Percentiles rank a stretch among this genome's conserved stretches.
Conservation (phyloP, 179 eudicot species). For the Silene noctiflora region DNA sequence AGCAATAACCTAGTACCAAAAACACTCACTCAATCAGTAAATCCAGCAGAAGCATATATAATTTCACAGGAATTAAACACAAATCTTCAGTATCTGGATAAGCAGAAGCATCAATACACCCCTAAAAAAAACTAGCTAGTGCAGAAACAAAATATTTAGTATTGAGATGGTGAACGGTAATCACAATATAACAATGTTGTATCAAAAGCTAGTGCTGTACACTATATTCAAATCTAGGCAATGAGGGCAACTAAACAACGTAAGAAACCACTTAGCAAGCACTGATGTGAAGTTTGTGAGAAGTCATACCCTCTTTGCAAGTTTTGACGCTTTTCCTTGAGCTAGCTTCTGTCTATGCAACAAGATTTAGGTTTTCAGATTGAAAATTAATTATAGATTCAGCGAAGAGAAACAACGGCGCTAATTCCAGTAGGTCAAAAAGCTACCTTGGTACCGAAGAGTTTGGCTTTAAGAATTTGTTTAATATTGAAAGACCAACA, state of each 20-base stretch:
- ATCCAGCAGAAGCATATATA: constrained; percentile 3
- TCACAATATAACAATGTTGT: neutral
- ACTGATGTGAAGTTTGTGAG: constrained; percentile 8
- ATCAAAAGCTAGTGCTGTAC: constrained; percentile 2
- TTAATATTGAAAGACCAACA: constrained; percentile 86
- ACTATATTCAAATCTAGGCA: neutral
- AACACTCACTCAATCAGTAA: neutral
- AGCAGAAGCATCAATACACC: neutral
- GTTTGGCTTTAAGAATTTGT: constrained; percentile 68
- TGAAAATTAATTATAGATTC: neutral
- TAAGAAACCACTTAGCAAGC: neutral
- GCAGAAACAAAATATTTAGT: neutral
- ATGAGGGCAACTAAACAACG: neutral
- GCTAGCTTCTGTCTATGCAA: constrained; percentile 73
- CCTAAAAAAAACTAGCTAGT: neutral
- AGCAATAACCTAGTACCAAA: constrained; percentile 71
- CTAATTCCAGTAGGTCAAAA: constrained; percentile 21
- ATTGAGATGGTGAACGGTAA: neutral
- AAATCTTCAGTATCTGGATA: neutral
- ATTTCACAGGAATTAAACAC: neutral
- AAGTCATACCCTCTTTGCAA: constrained; percentile 80
- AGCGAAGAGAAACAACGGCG: constrained; percentile 10
- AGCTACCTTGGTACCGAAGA: constrained; percentile 57
- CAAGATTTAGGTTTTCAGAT: constrained; percentile 41
- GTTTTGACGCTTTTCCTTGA: constrained; percentile 76